Conservation (phyloP, 163 green algal species). For the Chlorella variabilis region DNA sequence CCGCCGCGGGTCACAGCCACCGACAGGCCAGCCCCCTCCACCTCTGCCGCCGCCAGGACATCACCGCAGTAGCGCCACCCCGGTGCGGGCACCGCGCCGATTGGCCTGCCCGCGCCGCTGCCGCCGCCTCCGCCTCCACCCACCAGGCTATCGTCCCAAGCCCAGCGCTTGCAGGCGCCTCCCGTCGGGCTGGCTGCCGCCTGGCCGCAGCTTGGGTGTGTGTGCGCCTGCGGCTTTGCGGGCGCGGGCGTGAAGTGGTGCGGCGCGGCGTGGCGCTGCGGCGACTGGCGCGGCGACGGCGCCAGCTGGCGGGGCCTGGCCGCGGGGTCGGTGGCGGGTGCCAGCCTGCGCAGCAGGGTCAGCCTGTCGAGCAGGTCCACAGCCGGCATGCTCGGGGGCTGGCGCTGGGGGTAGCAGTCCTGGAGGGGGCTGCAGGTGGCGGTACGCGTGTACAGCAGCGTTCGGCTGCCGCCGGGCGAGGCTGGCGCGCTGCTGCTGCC, state of each 20-base stretch:
- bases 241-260: neutral
- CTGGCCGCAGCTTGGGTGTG: neutral
- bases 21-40: neutral
- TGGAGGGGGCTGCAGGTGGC: neutral
- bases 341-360: slow-evolving; percentile 27
- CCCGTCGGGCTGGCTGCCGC: neutral
- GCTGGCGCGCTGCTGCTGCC: neutral
- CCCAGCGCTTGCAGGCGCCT: neutral
- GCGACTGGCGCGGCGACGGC: neutral
- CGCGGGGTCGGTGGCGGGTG: slow-evolving; percentile 5
- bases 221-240: neutral
- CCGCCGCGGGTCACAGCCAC: neutral
- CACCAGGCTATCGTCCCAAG: slow-evolving; percentile 29
- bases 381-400: neutral
- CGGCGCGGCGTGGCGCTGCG: neutral
- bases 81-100: neutral
- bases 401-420: neutral
- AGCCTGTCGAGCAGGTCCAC: slow-evolving; percentile 22
- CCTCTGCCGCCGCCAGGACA: neutral
- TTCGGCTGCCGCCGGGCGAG: neutral
- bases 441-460: slow-evolving; percentile 16
- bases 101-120: neutral
- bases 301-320: neutral
- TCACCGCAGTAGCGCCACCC: slow-evolving; percentile 30
- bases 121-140: neutral